Evolutionary conservation across 352 stramenopile genomes (phyloP).

Genomic region (Blastocystis sp.): DNA sequence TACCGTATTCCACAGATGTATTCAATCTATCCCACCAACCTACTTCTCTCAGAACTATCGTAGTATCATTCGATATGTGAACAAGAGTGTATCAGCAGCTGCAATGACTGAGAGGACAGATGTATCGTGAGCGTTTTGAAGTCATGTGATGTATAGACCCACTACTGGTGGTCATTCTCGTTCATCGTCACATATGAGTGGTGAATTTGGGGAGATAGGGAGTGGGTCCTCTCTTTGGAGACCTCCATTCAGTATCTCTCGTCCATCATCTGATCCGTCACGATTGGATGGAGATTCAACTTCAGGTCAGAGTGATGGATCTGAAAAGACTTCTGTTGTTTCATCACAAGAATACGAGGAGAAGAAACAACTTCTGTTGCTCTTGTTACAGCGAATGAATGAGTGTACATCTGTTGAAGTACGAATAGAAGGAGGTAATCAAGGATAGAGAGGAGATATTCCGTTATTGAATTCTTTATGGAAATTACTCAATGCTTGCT

Average conservation of each 20-base stretch:
- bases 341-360: not conserved
- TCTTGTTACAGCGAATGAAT: not conserved
- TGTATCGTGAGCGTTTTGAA: not conserved
- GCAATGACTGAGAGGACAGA: not conserved
- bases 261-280: not conserved
- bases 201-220: not conserved
- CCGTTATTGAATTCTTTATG: conserved; percentile 14
- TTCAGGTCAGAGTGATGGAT: not conserved
- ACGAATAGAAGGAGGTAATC: not conserved
- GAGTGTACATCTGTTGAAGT: not conserved
- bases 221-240: not conserved
- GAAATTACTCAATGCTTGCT: not conserved
- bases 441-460: not conserved
- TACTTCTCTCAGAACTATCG: not conserved
- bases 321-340: not conserved
- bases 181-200: not conserved
- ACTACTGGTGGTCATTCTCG: not conserved
- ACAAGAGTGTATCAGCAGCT: not conserved
- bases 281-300: too few species aligned
- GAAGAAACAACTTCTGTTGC: not conserved
- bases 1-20: not conserved
- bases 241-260: not conserved
- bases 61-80: not conserved
- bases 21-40: not conserved
- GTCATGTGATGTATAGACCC: not conserved